Conservation (phyloP, 2,329 filamentous ascomycete genomes). For the Nannizziopsis barbatae region DNA sequence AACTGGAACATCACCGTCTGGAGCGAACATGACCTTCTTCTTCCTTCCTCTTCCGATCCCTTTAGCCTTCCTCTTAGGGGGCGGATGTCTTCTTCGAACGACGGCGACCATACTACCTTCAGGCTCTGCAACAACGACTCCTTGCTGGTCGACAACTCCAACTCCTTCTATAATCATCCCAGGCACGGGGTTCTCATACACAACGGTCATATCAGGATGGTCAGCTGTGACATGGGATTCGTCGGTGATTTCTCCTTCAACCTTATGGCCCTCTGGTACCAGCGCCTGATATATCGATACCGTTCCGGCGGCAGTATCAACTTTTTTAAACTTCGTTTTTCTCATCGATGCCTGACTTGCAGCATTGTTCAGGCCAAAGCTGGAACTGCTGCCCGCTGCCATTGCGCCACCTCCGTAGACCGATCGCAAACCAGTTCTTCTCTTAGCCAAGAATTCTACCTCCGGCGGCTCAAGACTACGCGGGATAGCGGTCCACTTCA, state of each 20-base stretch:
- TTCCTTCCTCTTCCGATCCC: constrained; percentile 67
- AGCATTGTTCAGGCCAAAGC: constrained; percentile 16
- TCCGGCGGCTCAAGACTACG: constrained; percentile 48
- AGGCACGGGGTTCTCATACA: constrained; percentile 39
- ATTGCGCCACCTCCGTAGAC: constrained; percentile 32
- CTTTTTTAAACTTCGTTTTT: constrained; percentile 66
- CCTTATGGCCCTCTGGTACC: constrained; percentile 62
- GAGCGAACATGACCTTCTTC: constrained; percentile 54
- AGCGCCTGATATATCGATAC: constrained; percentile 75
- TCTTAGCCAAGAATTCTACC: constrained; percentile 51
- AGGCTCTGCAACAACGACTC: constrained; percentile 45
- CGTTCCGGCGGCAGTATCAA: constrained; percentile 65
- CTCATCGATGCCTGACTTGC: constrained; percentile 50
- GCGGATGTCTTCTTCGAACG: constrained; percentile 52
- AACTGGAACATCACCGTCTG: constrained; percentile 32
- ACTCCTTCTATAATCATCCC: constrained; percentile 50
- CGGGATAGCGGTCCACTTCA: constrained; percentile 49
- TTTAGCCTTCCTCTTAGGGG: constrained; percentile 70
- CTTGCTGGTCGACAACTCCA: constrained; percentile 50
- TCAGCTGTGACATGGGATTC: constrained; percentile 40
- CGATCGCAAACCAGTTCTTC: constrained; percentile 48
- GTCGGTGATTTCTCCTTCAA: constrained; percentile 70
- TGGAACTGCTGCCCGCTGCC: constrained; percentile 21
- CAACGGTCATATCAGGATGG: constrained; percentile 26
- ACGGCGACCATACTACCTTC: constrained; percentile 36